These are phyloP conservation scores for Voacanga thouarsii DNA, from an alignment of 257 asterid genomes.

Conservation along the genomic window DNA sequence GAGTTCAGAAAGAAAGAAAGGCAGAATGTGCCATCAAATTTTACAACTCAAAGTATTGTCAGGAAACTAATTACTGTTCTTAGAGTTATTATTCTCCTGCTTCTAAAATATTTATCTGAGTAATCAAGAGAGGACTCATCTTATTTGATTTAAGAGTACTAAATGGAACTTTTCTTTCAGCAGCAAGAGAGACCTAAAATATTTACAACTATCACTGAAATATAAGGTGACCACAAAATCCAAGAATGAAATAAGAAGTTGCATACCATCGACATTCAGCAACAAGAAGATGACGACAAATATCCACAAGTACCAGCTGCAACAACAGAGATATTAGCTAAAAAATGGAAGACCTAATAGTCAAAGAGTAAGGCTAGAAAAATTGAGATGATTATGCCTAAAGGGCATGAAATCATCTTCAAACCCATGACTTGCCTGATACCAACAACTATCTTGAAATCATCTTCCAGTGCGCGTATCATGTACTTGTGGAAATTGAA, in stretches of 20 bases:
- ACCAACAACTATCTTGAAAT: constrained; percentile 91
- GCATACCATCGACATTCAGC: constrained; percentile 77
- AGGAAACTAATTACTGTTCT: not conserved
- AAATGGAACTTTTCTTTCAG: constrained; percentile 26
- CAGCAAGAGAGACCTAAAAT: constrained; percentile 73
- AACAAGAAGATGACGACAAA: constrained; percentile 83
- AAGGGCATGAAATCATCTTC: not conserved
- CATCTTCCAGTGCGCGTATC: constrained; percentile 96
- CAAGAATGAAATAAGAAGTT: constrained; percentile 14
- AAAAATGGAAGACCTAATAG: constrained; percentile 3
- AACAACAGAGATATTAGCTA: constrained; percentile 24
- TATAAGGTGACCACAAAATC: constrained; percentile 7
- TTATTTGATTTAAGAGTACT: not conserved
- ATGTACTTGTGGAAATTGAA: constrained; percentile 95
- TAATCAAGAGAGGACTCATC: not conserved
- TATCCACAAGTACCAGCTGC: constrained; percentile 98
- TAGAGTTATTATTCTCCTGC: not conserved
- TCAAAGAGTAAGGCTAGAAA: not conserved
- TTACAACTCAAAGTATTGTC: not conserved
- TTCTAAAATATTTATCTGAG: not conserved
- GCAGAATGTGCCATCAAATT: not conserved
- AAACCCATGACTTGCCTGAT: constrained; percentile 61
- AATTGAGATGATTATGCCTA: not conserved
- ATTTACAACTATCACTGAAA: constrained; percentile 78
- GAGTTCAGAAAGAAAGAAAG: not conserved